Percentiles rank a stretch among this genome's conserved stretches.
These are phyloP conservation scores for Radiomyces spectabilis DNA, from an alignment of 192 early-diverging fungal genomes.

Conservation along the genomic window DNA sequence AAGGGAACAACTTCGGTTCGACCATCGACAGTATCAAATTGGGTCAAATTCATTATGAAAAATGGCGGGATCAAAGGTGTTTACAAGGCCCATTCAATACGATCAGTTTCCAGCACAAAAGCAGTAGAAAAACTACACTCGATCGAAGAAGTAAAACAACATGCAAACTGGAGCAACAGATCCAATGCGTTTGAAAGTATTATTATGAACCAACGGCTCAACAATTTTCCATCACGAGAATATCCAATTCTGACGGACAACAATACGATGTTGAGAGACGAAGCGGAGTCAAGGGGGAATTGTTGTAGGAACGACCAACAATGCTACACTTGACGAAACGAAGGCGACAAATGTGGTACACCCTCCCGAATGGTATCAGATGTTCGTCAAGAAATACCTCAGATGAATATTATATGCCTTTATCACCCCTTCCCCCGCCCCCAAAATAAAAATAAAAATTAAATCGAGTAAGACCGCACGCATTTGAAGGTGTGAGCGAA, in stretches of 20 bases:
- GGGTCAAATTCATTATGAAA: neutral
- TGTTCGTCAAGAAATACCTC: too few species aligned
- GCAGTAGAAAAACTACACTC: neutral
- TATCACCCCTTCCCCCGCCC: too few species aligned
- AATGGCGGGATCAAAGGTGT: neutral
- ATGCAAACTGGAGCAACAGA: conserved; percentile 1
- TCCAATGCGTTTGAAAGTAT: neutral
- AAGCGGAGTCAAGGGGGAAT: neutral
- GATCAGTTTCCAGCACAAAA: neutral
- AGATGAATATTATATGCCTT: too few species aligned
- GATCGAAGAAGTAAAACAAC: neutral
- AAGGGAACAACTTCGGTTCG: neutral
- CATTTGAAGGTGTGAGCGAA: too few species aligned
- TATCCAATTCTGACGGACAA: neutral
- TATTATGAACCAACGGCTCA: conserved; percentile 2
- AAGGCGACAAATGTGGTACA: neutral
- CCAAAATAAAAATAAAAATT: too few species aligned
- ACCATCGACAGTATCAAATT: neutral
- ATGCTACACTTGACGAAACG: neutral
- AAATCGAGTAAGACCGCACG: too few species aligned
- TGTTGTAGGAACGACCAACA: neutral
- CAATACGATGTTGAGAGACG: neutral
- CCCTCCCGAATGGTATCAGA: neutral
- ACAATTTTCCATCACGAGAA: neutral
- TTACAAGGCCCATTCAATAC: neutral